Evolutionary conservation across 331 rosid species (phyloP).

Genomic region (Arachis monticola): DNA sequence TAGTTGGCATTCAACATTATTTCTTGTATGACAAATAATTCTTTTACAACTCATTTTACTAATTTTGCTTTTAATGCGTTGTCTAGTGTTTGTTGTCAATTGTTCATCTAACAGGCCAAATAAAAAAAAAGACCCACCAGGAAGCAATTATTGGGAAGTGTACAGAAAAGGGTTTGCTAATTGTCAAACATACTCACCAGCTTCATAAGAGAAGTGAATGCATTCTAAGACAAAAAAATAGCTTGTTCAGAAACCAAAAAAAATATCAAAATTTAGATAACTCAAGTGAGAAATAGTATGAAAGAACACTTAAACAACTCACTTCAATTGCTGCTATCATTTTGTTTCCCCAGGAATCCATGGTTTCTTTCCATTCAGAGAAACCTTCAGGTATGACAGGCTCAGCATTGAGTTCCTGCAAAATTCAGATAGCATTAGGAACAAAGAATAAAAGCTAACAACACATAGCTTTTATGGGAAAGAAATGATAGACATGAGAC

Average conservation of each 20-base stretch:
- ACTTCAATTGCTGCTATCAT: conserved; percentile 88
- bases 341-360: conserved; percentile 96
- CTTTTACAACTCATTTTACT: conserved; percentile 20
- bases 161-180: not conserved
- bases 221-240: conserved; percentile 89
- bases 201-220: conserved; percentile 92
- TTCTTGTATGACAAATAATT: not conserved
- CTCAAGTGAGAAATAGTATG: conserved; percentile 4
- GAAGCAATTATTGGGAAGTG: conserved; percentile 15
- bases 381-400: conserved; percentile 93
- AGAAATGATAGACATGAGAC: conserved; percentile 39
- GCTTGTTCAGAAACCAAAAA: conserved; percentile 84
- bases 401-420: conserved; percentile 87
- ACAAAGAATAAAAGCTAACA: not conserved
- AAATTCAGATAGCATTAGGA: conserved; percentile 30
- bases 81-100: not conserved
- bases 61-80: conserved; percentile 6
- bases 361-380: conserved; percentile 86
- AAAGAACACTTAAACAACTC: conserved; percentile 27
- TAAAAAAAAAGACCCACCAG: not conserved
- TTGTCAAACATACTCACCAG: conserved; percentile 52
- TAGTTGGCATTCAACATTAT: not conserved
- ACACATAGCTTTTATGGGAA: not conserved
- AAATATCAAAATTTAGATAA: conserved; percentile 28
- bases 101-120: not conserved